Evolutionary conservation across 192 early-diverging fungal genomes (phyloP).

Genomic region (Backusella tarrabulga): DNA sequence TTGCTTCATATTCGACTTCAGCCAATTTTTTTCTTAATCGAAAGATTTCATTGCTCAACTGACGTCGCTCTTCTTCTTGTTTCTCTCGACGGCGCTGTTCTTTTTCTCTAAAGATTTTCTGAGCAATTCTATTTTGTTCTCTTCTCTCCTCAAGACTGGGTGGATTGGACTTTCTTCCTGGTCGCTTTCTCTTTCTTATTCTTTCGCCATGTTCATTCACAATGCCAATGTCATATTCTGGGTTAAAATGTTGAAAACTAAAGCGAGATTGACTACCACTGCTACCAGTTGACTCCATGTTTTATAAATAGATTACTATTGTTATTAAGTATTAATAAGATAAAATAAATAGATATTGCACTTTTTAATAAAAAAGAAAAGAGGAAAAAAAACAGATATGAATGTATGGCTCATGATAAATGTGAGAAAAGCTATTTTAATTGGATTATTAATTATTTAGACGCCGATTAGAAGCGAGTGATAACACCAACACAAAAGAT

Average conservation of each 20-base stretch:
- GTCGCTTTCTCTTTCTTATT: constrained; percentile 25
- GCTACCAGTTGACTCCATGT: not conserved
- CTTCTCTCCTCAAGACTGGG: constrained; percentile 26
- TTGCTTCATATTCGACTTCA: constrained; percentile 14
- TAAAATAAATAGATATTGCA: not conserved
- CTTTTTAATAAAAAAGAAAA: not conserved
- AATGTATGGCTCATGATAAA: not conserved
- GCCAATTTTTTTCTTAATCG: constrained; percentile 8
- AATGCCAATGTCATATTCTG: constrained; percentile 30
- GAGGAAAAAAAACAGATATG: not conserved
- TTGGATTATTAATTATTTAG: not conserved
- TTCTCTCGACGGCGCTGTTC: constrained; percentile 21
- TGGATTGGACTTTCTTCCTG: constrained; percentile 35
- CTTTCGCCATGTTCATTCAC: constrained; percentile 29
- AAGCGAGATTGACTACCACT: not conserved
- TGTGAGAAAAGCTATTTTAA: not conserved
- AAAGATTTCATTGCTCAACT: constrained; percentile 5
- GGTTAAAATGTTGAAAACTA: constrained; percentile 33
- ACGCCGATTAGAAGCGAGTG: constrained; percentile 10
- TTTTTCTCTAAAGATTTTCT: constrained; percentile 30
- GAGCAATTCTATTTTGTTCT: constrained; percentile 29
- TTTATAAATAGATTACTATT: not conserved
- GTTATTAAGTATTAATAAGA: not conserved
- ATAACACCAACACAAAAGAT: constrained; percentile 43
- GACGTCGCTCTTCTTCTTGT: constrained; percentile 7